Base-by-base conservation (phyloP, 352 stramenopile genomes). In the Phytophthora syringae region DNA sequence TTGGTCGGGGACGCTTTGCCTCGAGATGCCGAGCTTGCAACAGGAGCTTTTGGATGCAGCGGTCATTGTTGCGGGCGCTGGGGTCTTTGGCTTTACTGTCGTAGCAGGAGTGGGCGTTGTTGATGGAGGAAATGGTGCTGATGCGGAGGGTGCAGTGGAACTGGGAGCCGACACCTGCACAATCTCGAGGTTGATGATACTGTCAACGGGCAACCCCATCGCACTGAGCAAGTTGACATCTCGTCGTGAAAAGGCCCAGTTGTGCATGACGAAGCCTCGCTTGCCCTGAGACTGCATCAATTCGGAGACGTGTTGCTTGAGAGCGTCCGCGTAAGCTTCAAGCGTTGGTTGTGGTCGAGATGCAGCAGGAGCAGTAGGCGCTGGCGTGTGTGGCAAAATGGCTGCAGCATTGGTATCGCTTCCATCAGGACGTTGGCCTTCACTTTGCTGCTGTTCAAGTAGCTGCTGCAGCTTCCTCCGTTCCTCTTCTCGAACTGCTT, bases 231-330 rank as follows among this genome's bases (percentile, higher is more conserved):
- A 32, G 44, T 85, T 82, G 1, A 77, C 68, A 18, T 90, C 79
- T 22, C 53, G 56, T 0, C 39, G 56, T 12, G 79, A 71, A 53
- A 90, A 84, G 16, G 77, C 67, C 64, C 73, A 88, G 21, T 89
- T 89, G 64, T 72, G 88, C 20, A 92, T 58, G 13, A 92, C 60
- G 24, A 86, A 72, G 1, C 79, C 80, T n/a, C 76, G 66, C 13
- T 74, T 76, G 3, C 34, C 28, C 2, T 62, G 34, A 2, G 52
- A 16, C 21, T 30, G 10, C 64, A 82, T 73, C 13, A 58, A 49
- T 16, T 22, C 15, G 3, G 32, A 49, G 15, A 69, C 32, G 21
- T 69, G 25, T 12, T 70, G 60, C n/a, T 64, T 61, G 10, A 73
- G 47, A 21, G 52, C 40, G 18, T 2, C 27, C 28, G 32, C 52